These are phyloP conservation scores for Zygoascus biomembranicola DNA, from an alignment of 805 yeast species.

Conservation along the genomic window DNA sequence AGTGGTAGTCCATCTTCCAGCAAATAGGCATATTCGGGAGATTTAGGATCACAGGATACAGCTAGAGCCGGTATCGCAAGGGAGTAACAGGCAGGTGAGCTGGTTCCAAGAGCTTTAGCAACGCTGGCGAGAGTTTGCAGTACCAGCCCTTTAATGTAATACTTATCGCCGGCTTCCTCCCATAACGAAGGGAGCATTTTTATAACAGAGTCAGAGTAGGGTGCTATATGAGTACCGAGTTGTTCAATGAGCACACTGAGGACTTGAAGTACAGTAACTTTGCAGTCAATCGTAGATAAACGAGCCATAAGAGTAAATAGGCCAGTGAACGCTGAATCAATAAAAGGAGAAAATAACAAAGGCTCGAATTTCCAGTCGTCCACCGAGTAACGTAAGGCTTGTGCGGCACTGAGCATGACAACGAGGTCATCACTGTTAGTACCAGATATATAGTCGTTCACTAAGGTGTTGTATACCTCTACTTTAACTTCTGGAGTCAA, in stretches of 20 bases:
- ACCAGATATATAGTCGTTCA: neutral
- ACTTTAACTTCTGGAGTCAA: constrained; percentile 13
- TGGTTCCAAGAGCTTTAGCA: constrained; percentile 22
- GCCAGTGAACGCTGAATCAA: constrained; percentile 41
- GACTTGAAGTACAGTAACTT: constrained; percentile 62
- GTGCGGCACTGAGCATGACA: constrained; percentile 68
- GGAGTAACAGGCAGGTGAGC: constrained; percentile 14
- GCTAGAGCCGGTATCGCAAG: constrained; percentile 49
- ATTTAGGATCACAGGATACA: constrained; percentile 51
- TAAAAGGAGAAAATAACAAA: constrained; percentile 55
- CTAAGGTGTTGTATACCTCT: neutral
- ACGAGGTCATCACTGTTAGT: constrained; percentile 52
- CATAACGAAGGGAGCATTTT: constrained; percentile 64
- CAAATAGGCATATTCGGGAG: constrained; percentile 47
- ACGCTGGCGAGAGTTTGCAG: constrained; percentile 29
- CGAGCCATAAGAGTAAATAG: constrained; percentile 38
- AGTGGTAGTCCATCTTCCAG: constrained; percentile 83
- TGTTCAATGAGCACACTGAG: constrained; percentile 45
- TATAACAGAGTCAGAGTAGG: constrained; percentile 24
- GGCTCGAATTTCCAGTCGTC: constrained; percentile 86
- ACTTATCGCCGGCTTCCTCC: constrained; percentile 46
- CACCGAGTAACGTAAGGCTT: constrained; percentile 56
- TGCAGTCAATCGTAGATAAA: constrained; percentile 61
- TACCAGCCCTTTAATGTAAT: constrained; percentile 30
- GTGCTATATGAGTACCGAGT: constrained; percentile 22